phyloP scores from a whole-genome alignment of 1,139 yeast species.

The Citeromyces siamensis region DNA sequence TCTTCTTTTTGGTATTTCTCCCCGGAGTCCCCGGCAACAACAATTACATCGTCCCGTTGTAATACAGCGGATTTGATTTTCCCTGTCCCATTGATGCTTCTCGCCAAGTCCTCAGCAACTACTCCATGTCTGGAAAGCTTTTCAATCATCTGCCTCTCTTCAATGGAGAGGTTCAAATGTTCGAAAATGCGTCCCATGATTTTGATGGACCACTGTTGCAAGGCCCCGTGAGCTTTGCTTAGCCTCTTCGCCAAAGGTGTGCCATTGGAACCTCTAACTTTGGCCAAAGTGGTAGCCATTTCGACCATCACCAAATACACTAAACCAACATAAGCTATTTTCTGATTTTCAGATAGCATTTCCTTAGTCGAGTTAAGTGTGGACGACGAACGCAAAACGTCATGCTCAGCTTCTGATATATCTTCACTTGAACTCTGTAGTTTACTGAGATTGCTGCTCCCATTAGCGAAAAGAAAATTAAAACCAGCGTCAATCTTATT shows the following conservation, averaged over 20 bases:
- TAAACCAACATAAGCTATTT: constrained; percentile 86
- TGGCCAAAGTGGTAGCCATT: constrained; percentile 71
- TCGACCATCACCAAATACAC: constrained; percentile 65
- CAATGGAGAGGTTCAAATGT: constrained; percentile 65
- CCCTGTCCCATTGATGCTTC: constrained; percentile 32
- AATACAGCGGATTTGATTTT: constrained; percentile 8
- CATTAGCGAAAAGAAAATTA: constrained; percentile 57
- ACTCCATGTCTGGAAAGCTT: constrained; percentile 78
- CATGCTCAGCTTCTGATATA: constrained; percentile 20
- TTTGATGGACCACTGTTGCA: constrained; percentile 77
- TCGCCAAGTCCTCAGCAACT: constrained; percentile 56
- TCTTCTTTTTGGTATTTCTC: constrained; percentile 22
- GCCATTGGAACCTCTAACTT: constrained; percentile 37
- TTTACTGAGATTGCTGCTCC: constrained; percentile 17
- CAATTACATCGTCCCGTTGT: constrained; percentile 9
- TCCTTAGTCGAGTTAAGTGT: constrained; percentile 73
- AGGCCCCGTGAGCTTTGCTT: constrained; percentile 63
- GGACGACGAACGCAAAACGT: constrained; percentile 37
- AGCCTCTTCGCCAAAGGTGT: constrained; percentile 43
- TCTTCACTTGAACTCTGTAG: constrained; percentile 17
- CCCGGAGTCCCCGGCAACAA: constrained; percentile 19
- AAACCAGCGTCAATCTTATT: constrained; percentile 68
- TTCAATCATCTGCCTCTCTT: constrained; percentile 83
- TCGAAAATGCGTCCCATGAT: constrained; percentile 61
- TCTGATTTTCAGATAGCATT: constrained; percentile 73